Percentiles rank a stretch among this genome's conserved stretches.
Conservation (phyloP, 1,284 basidiomycete genomes). For the Austroboletus niveus region DNA sequence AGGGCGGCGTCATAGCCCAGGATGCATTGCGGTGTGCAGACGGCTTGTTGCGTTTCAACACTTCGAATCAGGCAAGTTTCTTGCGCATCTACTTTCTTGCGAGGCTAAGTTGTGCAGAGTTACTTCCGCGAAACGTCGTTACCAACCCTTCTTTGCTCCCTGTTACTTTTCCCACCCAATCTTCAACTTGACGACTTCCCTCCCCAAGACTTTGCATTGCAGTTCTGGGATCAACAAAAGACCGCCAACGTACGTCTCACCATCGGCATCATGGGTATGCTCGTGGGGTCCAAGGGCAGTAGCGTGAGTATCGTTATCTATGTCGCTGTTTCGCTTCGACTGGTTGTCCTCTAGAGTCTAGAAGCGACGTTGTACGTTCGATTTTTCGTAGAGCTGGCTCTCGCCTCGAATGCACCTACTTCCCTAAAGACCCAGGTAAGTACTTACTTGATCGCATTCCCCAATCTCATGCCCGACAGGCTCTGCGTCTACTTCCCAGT, state of each 20-base stretch:
- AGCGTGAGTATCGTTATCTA: conserved; percentile 42
- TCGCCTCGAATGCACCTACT: conserved; percentile 91
- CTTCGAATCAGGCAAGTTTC: conserved; percentile 83
- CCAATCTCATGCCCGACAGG: conserved; percentile 39
- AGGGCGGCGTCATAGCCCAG: conserved; percentile 86
- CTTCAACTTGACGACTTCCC: conserved; percentile 63
- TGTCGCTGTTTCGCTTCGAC: neutral
- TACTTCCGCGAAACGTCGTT: conserved; percentile 94
- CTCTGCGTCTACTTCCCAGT: conserved; percentile 63
- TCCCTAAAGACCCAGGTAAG: conserved; percentile 79
- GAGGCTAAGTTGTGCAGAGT: conserved; percentile 54
- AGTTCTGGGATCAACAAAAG: conserved; percentile 96
- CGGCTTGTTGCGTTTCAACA: conserved; percentile 86
- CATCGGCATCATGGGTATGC: conserved; percentile 76
- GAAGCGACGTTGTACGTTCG: conserved; percentile 72
- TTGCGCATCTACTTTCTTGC: neutral
- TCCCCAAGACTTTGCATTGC: conserved; percentile 91
- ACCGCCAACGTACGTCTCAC: conserved; percentile 74
- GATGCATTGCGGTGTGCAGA: conserved; percentile 87
- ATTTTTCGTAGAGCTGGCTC: conserved; percentile 82
- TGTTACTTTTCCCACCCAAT: conserved; percentile 84
- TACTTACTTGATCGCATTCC: conserved; percentile 6
- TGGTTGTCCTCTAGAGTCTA: conserved; percentile 41
- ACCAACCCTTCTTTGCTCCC: conserved; percentile 76
- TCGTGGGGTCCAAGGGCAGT: conserved; percentile 70